Evolutionary conservation across 1,139 yeast species (phyloP).

Genomic region (Suhomyces kunorum): DNA sequence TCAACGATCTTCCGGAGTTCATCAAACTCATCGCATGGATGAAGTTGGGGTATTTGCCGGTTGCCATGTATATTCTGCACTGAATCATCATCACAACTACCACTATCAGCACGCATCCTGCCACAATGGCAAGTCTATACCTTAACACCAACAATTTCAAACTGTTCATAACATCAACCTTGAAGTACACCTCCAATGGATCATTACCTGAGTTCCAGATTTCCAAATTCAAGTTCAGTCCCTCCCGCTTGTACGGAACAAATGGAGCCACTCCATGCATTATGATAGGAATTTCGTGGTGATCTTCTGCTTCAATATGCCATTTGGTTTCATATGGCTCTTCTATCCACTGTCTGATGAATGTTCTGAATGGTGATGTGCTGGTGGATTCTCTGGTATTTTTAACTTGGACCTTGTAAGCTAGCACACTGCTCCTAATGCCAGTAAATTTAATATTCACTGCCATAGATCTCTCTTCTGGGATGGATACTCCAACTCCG

Average conservation of each 20-base stretch:
- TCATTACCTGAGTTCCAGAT: constrained; percentile 37
- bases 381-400: constrained; percentile 19
- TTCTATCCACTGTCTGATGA: constrained; percentile 65
- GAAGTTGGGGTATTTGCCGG: constrained; percentile 54
- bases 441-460: constrained; percentile 53
- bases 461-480: constrained; percentile 47
- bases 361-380: constrained; percentile 50
- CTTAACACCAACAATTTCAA: constrained; percentile 59
- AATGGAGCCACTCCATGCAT: constrained; percentile 82
- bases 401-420: constrained; percentile 46
- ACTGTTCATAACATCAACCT: constrained; percentile 46
- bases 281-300: constrained; percentile 36
- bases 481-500: constrained; percentile 42
- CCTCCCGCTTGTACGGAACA: constrained; percentile 51
- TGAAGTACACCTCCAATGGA: constrained; percentile 32
- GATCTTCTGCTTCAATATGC: constrained; percentile 52
- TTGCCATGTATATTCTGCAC: constrained; percentile 35
- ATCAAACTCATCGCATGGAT: constrained; percentile 42
- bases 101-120: constrained; percentile 55
- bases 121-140: constrained; percentile 61
- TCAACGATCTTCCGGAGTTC: constrained; percentile 27
- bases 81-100: constrained; percentile 50
- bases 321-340: constrained; percentile 78
- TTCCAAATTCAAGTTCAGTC: constrained; percentile 42
- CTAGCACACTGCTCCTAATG: constrained; percentile 63